Evolutionary conservation across 495 filamentous ascomycete genomes (phyloP), one percentile per base, ranked within the genome.

Genomic region (Echria macrotheca): DNA sequence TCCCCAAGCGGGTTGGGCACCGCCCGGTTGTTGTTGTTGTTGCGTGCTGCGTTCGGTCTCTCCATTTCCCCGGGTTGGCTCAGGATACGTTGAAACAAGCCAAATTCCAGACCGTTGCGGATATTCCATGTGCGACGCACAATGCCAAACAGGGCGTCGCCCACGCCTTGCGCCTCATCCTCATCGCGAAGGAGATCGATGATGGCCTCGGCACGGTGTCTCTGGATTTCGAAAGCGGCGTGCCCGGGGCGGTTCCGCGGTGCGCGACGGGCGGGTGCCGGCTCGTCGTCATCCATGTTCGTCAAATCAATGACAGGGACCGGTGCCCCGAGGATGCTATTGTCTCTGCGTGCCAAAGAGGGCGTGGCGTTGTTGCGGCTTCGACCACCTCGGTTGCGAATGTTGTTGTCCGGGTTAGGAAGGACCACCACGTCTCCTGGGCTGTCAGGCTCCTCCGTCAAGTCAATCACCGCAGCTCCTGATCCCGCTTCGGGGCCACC

Each of bases 401-500:
- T 25, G 14, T 41, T 23, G 26, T 23, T 10, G 19, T 26, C 17
- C 7, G 10, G 10, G 8, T 42, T 42, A 12, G 11, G 26, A 1
- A 50, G 18, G 15, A 44, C 17, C 26, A 17, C 4, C 17, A 47
- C 5, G 11, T 54, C 42, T 1, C 53, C 55, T 1, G 54, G 47
- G 25, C 47, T 50, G 49, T 68, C 65, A 6, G 63, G 58, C 32
- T 73, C 71, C 15, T 53, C 61, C 1, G 72, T 75, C 15, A 75
- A 49, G 41, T 75, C 72, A 21, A 75, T 67, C 6, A 66, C 50
- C 11, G 45, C 41, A 18, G 50, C n/a, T n/a, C n/a, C n/a, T n/a
- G n/a, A n/a, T n/a, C n/a, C n/a, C n/a, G n/a, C n/a, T n/a, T n/a
- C n/a, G n/a, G n/a, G n/a, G n/a, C n/a, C n/a, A n/a, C n/a, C n/a